Evolutionary conservation across 495 filamentous ascomycete genomes (phyloP).

Genomic region (Aspergillus olivimuriae): DNA sequence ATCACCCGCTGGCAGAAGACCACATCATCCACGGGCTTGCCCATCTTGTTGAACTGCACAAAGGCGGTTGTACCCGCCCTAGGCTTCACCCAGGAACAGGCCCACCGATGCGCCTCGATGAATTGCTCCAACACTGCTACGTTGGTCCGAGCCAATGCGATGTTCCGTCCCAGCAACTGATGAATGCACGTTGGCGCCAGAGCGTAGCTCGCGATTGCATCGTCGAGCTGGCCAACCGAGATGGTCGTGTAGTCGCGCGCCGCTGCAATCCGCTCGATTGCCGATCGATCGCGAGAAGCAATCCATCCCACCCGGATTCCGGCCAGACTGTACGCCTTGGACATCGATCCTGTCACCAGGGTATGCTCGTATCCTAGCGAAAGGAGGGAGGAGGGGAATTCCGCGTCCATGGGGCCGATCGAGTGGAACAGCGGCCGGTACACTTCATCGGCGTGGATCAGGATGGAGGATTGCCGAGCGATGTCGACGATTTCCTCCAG

Average conservation of each 20-base stretch:
- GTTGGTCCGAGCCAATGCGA: slow-evolving; percentile 65
- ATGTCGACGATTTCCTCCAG: slow-evolving; percentile 59
- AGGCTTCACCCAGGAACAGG: slow-evolving; percentile 68
- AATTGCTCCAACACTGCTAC: slow-evolving; percentile 62
- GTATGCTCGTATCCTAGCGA: slow-evolving; percentile 64
- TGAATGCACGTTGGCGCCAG: slow-evolving; percentile 58
- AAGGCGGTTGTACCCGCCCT: slow-evolving; percentile 81
- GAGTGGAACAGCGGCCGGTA: slow-evolving; percentile 87
- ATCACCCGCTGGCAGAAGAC: slow-evolving; percentile 64
- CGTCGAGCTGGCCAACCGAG: slow-evolving; percentile 75
- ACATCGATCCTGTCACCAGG: slow-evolving; percentile 74
- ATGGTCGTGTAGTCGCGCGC: slow-evolving; percentile 83
- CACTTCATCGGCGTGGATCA: slow-evolving; percentile 74
- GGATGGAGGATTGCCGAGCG: slow-evolving; percentile 56
- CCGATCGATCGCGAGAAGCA: slow-evolving; percentile 53
- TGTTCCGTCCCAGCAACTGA: slow-evolving; percentile 60
- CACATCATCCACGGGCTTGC: slow-evolving; percentile 63
- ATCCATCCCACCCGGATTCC: slow-evolving; percentile 83
- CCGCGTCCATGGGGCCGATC: slow-evolving; percentile 46
- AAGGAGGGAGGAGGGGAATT: slow-evolving; percentile 63
- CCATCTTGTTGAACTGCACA: slow-evolving; percentile 59
- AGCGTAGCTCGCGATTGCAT: slow-evolving; percentile 71
- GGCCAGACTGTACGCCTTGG: slow-evolving; percentile 80
- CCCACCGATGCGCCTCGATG: slow-evolving; percentile 54
- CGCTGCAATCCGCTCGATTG: slow-evolving; percentile 59